These are phyloP conservation scores for Metschnikowia peoriensis DNA, from an alignment of 805 yeast species.

Conservation along the genomic window DNA sequence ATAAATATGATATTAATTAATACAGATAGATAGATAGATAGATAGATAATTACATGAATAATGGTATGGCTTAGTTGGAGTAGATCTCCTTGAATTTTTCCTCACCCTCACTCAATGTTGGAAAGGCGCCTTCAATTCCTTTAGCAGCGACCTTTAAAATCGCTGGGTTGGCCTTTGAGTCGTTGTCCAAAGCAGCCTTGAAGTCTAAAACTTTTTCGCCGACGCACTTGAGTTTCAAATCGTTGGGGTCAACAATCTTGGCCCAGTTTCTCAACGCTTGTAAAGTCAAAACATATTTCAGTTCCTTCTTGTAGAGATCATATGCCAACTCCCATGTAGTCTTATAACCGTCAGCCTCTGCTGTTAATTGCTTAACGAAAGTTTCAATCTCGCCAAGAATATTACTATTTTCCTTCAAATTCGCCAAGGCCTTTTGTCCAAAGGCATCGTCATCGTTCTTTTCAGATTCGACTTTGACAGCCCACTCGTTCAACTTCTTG, in stretches of 20 bases:
- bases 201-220: conserved; percentile 34
- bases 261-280: conserved; percentile 46
- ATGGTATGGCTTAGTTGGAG: conserved; percentile 6
- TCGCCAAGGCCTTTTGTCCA: conserved; percentile 45
- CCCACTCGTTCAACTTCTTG: conserved; percentile 55
- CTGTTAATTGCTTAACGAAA: conserved; percentile 40
- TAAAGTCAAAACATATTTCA: conserved; percentile 46
- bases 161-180: conserved; percentile 43
- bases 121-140: conserved; percentile 34
- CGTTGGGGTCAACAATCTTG: conserved; percentile 29
- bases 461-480: conserved; percentile 42
- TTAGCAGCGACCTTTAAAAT: conserved; percentile 42
- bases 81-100: conserved; percentile 17
- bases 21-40: neutral
- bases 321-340: conserved; percentile 45
- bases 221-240: conserved; percentile 19
- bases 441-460: conserved; percentile 58
- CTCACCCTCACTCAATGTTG: conserved; percentile 26
- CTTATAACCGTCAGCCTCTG: conserved; percentile 40
- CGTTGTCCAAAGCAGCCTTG: conserved; percentile 30
- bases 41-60: neutral
- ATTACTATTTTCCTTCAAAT: conserved; percentile 23
- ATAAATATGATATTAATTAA: neutral
- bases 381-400: conserved; percentile 46
- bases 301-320: conserved; percentile 37